Evolutionary conservation across 2,329 filamentous ascomycete species (phyloP).

Genomic region (Verticillium isaacii): DNA sequence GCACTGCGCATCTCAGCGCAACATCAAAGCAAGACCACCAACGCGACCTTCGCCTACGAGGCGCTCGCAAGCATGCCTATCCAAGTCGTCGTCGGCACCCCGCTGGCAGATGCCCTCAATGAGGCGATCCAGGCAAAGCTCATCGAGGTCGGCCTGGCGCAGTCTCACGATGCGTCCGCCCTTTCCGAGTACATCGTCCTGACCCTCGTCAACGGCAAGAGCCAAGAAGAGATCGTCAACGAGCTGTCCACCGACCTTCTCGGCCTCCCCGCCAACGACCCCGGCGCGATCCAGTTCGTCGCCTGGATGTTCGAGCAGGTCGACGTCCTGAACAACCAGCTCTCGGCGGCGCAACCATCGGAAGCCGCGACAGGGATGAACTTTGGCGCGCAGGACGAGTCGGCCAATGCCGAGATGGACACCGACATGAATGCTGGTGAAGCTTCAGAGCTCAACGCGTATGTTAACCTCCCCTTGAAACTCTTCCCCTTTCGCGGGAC

Average conservation of each 20-base stretch:
- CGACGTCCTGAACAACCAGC: conserved; percentile 57
- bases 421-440: conserved; percentile 66
- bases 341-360: conserved; percentile 44
- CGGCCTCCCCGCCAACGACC: conserved; percentile 75
- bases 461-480: conserved; percentile 28
- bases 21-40: not conserved
- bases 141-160: conserved; percentile 87
- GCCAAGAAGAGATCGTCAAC: conserved; percentile 78
- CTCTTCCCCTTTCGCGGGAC: not conserved
- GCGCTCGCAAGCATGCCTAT: conserved; percentile 60
- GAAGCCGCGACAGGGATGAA: conserved; percentile 11
- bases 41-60: not conserved
- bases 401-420: conserved; percentile 48
- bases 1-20: conserved; percentile 1
- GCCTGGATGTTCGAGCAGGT: conserved; percentile 93
- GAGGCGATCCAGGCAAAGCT: conserved; percentile 79
- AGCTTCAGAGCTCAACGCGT: conserved; percentile 51
- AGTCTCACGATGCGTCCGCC: conserved; percentile 71
- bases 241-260: conserved; percentile 88
- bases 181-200: conserved; percentile 95
- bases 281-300: conserved; percentile 76
- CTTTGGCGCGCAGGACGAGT: conserved; percentile 29
- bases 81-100: conserved; percentile 72
- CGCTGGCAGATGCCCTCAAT: conserved; percentile 79
- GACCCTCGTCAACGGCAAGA: conserved; percentile 95